These are phyloP conservation scores for Penicillium antarcticum DNA, from an alignment of 495 filamentous ascomycete genomes.

Conservation along the genomic window DNA sequence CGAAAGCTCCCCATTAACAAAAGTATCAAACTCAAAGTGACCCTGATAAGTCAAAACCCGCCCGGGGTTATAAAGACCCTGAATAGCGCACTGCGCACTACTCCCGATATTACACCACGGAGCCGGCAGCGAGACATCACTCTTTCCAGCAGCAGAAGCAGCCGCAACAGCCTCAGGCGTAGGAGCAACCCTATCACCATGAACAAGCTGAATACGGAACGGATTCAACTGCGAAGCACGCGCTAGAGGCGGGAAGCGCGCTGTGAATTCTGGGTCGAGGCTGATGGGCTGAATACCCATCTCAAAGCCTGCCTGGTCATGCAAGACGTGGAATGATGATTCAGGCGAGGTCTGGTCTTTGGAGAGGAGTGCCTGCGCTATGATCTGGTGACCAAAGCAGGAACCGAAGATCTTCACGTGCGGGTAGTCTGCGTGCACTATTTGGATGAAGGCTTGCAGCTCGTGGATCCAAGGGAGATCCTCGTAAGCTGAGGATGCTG, in stretches of 20 bases:
- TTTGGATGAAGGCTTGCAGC: slow-evolving; percentile 28
- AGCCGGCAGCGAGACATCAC: slow-evolving; percentile 10
- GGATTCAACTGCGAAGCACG: slow-evolving; percentile 6
- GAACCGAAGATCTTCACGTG: slow-evolving; percentile 45
- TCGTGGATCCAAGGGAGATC: slow-evolving; percentile 32
- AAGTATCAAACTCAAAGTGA: slow-evolving; percentile 44
- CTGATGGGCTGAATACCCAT: slow-evolving; percentile 37
- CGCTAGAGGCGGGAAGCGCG: slow-evolving; percentile 22
- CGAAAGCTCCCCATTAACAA: slow-evolving; percentile 32
- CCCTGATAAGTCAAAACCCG: slow-evolving; percentile 40
- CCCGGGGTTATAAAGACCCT: slow-evolving; percentile 37
- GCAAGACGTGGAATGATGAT: slow-evolving; percentile 20
- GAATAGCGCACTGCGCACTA: slow-evolving; percentile 31
- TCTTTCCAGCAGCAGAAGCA: neutral
- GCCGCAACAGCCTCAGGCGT: slow-evolving; percentile 10
- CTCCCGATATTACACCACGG: slow-evolving; percentile 36
- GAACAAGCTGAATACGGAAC: slow-evolving; percentile 31
- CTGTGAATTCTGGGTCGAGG: slow-evolving; percentile 25
- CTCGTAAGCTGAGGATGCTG: slow-evolving; percentile 34
- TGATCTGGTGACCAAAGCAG: slow-evolving; percentile 49
- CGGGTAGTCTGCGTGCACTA: slow-evolving; percentile 35
- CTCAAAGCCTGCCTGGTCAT: slow-evolving; percentile 30
- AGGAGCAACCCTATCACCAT: slow-evolving; percentile 32
- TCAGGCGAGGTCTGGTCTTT: neutral
- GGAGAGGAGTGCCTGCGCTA: slow-evolving; percentile 38